phyloP scores from a whole-genome alignment of 805 yeast genomes.

The Maudiozyma bulderi region DNA sequence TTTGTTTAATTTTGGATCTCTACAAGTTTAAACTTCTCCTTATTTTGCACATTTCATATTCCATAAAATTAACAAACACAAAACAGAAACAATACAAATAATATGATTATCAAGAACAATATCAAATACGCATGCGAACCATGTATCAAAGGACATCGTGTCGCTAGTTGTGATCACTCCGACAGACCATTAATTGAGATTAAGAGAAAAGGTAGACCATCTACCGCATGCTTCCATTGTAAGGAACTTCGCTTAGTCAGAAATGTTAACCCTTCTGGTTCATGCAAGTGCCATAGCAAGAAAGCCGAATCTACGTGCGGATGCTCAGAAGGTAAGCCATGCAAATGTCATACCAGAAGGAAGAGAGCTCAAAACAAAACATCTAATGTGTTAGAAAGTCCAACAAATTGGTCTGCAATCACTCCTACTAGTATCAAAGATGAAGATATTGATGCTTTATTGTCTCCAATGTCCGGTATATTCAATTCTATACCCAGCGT shows the following conservation, averaged over 20 bases:
- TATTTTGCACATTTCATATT: too few relatives aligned
- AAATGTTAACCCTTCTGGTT: slow-evolving; percentile 44
- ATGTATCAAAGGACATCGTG: slow-evolving; percentile 93
- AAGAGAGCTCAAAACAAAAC: neutral
- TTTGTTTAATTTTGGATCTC: too few relatives aligned
- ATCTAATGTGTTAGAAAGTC: neutral
- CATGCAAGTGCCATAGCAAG: slow-evolving; percentile 7
- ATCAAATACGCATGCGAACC: slow-evolving; percentile 92
- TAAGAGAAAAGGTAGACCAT: slow-evolving; percentile 92
- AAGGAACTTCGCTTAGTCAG: slow-evolving; percentile 61
- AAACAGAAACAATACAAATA: neutral
- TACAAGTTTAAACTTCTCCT: too few relatives aligned
- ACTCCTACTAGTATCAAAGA: neutral
- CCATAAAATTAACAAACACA: too few relatives aligned
- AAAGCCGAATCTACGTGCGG: slow-evolving; percentile 1
- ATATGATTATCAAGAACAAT: slow-evolving; percentile 83
- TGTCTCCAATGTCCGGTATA: neutral
- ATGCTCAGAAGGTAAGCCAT: slow-evolving; percentile 4
- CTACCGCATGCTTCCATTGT: slow-evolving; percentile 84
- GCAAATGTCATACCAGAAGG: slow-evolving; percentile 10
- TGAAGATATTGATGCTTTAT: neutral
- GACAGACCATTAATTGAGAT: slow-evolving; percentile 85
- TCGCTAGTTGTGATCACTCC: slow-evolving; percentile 82
- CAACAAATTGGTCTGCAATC: neutral
- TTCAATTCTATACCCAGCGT: neutral